Base-by-base conservation (phyloP, 179 eudicot genomes). In the Silene noctiflora region DNA sequence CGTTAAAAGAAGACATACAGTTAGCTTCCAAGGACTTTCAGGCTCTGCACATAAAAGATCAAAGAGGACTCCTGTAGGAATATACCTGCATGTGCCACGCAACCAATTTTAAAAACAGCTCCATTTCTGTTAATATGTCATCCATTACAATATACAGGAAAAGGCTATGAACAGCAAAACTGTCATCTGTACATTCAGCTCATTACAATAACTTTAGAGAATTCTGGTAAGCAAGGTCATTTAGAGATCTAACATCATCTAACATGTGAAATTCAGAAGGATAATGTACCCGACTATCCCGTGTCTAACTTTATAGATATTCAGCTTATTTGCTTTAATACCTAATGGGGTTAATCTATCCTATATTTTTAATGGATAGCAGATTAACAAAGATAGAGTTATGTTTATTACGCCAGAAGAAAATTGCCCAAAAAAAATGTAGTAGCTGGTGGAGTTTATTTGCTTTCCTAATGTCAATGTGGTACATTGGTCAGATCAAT, bases 21-120 rank as follows among this genome's bases (percentile, higher is more conserved):
- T 95, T 60, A 95, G 82, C 76, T 95, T 93, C 99, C 99, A 95
- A 48, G 99, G 97, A 79, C 96, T 87, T 83, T 91, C 95, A 67
- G 97, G 95, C 81, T 91, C 97, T 14, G 92, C 88, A 83, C 97
- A 93, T 69, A 91, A 86, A 84, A 95, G 90, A 88, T 92, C 98
- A 87, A 91, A 94, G 27, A 89, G 93, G 59, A 91, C 94, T 11
- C 99, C 97, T 8, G 97, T 95, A 16, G 99, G 99, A 71, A 92
- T 88, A 79, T 92, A 89, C 99, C 98, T 94, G 83, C 27, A 64
- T 60, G 79, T 67, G 75, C 60, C 65, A 73, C 16, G 61, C 51
- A 64, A 74, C 25, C 72, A 56, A 56, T 31, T 20, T 33, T 75
- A 13, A 44, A 44, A 13, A 69, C 33, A 11, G 48, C 24, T 63